Percentiles rank a stretch among this genome's conserved stretches.
phyloP scores from a whole-genome alignment of 1,284 basidiomycete species.

The Papiliotrema nemorosa region DNA sequence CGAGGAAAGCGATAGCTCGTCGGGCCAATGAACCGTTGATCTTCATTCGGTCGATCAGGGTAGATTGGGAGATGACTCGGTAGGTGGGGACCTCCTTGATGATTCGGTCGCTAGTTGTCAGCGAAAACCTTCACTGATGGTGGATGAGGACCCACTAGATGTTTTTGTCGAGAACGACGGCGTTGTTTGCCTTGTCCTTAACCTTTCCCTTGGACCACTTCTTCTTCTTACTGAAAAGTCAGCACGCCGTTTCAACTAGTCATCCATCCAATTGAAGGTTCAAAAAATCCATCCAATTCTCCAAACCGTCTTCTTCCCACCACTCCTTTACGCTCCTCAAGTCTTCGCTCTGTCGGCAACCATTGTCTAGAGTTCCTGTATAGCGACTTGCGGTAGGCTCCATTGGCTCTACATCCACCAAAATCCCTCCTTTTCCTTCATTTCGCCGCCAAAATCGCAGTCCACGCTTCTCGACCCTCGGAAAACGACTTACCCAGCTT shows the following conservation, averaged over 20 bases:
- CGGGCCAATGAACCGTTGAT: slow-evolving; percentile 95
- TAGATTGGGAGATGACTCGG: slow-evolving; percentile 97
- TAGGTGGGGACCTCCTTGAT: slow-evolving; percentile 99
- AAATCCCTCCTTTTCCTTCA: no score
- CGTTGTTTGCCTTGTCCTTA: slow-evolving; percentile 92
- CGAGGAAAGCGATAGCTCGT: slow-evolving; percentile 86
- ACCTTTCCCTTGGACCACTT: slow-evolving; percentile 99
- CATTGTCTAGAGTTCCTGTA: no score
- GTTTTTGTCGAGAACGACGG: slow-evolving; percentile 85
- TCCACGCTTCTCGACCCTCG: no score
- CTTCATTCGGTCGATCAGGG: slow-evolving; percentile 86
- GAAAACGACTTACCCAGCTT: slow-evolving; percentile 45
- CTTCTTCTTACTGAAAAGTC: slow-evolving; percentile 76
- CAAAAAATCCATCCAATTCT: neutral
- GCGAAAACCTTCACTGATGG: neutral
- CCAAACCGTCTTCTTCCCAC: no score
- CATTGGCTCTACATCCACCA: no score
- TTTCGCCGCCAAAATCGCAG: no score
- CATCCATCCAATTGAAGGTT: no score
- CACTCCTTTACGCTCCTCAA: no score
- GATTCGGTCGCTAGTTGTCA: slow-evolving; percentile 77
- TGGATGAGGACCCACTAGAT: slow-evolving; percentile 43
- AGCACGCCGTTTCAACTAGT: no score
- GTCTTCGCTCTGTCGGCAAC: no score
- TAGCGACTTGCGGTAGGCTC: no score